Evolutionary conservation across 2,329 filamentous ascomycete species (phyloP).

Genomic region (Cladophialophora yegresii): DNA sequence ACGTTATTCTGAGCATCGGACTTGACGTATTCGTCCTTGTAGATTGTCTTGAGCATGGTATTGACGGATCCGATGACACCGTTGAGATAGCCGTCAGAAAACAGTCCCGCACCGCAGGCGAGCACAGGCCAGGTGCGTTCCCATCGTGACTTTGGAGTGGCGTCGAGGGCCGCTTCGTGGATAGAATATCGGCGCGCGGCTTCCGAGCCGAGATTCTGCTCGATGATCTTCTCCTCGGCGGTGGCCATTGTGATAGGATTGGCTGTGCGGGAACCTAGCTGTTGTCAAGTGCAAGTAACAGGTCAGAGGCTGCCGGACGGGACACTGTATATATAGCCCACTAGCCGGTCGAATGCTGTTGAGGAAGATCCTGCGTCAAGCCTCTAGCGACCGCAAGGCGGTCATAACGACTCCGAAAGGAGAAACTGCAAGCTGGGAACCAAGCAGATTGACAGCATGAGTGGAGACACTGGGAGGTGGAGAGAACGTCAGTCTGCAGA

Average conservation of each 20-base stretch:
- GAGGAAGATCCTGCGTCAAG: neutral
- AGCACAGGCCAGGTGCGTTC: slow-evolving; percentile 71
- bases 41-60: slow-evolving; percentile 70
- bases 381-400: neutral
- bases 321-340: slow-evolving; percentile 10
- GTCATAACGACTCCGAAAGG: slow-evolving; percentile 13
- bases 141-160: slow-evolving; percentile 48
- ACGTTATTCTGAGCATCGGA: slow-evolving; percentile 74
- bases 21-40: slow-evolving; percentile 66
- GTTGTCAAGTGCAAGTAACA: neutral
- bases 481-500: neutral
- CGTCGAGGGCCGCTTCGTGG: slow-evolving; percentile 27
- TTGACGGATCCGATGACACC: slow-evolving; percentile 87
- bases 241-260: slow-evolving; percentile 10
- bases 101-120: slow-evolving; percentile 85
- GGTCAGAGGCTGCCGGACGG: neutral
- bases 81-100: slow-evolving; percentile 90
- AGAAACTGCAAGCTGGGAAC: slow-evolving; percentile 21
- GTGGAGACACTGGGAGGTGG: neutral
- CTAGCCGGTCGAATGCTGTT: neutral
- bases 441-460: neutral
- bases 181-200: slow-evolving; percentile 19
- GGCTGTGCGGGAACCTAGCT: neutral
- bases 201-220: slow-evolving; percentile 17
- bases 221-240: slow-evolving; percentile 22